These are phyloP conservation scores for Colletotrichum tofieldiae DNA, from an alignment of 2,329 filamentous ascomycete species.

Conservation along the genomic window DNA sequence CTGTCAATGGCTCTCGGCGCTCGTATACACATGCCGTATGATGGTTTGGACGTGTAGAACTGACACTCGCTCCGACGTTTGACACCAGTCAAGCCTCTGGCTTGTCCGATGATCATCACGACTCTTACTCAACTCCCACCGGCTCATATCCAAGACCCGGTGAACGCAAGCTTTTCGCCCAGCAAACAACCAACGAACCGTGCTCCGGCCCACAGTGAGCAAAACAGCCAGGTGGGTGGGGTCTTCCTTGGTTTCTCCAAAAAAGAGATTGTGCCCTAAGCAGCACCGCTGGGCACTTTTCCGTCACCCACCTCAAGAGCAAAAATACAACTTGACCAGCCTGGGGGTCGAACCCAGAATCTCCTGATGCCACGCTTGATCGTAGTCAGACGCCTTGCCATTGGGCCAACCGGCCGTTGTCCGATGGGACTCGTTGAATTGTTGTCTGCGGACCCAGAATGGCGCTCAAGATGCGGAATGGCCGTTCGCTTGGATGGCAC, in stretches of 20 bases:
- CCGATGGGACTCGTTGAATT: background rate
- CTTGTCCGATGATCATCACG: slow-evolving; percentile 8
- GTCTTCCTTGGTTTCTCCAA: slow-evolving; percentile 5
- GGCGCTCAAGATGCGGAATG: background rate
- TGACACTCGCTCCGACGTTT: background rate
- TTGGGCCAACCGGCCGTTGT: slow-evolving; percentile 51
- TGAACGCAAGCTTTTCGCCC: slow-evolving; percentile 30
- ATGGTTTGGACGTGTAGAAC: background rate
- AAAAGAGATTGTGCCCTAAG: slow-evolving; percentile 21
- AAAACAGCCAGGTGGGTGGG: slow-evolving; percentile 12
- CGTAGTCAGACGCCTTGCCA: slow-evolving; percentile 62
- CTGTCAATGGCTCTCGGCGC: background rate
- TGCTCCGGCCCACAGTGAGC: slow-evolving; percentile 28
- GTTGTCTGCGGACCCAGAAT: accelerated
- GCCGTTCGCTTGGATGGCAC: background rate
- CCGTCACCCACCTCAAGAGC: background rate
- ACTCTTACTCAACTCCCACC: slow-evolving; percentile 16
- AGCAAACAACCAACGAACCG: slow-evolving; percentile 37
- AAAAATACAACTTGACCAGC: slow-evolving; percentile 32
- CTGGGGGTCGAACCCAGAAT: slow-evolving; percentile 44
- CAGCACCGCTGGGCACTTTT: background rate
- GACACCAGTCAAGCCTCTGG: slow-evolving; percentile 12
- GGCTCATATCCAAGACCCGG: slow-evolving; percentile 3
- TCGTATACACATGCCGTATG: background rate
- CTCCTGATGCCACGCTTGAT: slow-evolving; percentile 43